Percentiles rank a stretch among this genome's conserved stretches.
Conservation (phyloP, 2,329 filamentous ascomycete species). For the Periconia digitata region DNA sequence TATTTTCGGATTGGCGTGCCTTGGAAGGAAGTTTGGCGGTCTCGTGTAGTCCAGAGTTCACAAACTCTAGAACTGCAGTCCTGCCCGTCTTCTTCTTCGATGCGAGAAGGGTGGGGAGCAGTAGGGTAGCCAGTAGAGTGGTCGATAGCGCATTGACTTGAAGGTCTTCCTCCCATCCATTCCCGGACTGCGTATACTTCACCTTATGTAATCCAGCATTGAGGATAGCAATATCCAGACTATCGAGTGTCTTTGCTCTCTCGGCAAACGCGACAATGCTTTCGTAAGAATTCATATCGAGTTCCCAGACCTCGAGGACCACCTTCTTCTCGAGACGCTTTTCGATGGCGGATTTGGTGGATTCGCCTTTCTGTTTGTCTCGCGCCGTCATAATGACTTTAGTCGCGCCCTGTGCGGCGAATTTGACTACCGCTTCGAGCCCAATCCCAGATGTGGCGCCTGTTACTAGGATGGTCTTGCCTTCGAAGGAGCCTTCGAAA, state of each 20-base stretch:
- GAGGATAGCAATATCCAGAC: slow-evolving; percentile 42
- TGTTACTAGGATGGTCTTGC: slow-evolving; percentile 50
- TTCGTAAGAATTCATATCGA: slow-evolving; percentile 40
- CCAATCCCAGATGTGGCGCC: slow-evolving; percentile 46
- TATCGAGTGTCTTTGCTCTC: slow-evolving; percentile 28
- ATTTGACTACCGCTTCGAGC: slow-evolving; percentile 40
- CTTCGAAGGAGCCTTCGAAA: slow-evolving; percentile 33
- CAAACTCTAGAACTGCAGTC: slow-evolving; percentile 34
- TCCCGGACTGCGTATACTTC: slow-evolving; percentile 22
- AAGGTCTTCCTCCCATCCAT: slow-evolving; percentile 50
- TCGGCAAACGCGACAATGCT: slow-evolving; percentile 36
- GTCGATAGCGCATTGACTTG: slow-evolving; percentile 63
- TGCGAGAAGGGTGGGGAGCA: slow-evolving; percentile 45
- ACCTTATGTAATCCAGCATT: slow-evolving; percentile 42
- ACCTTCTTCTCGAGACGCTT: slow-evolving; percentile 23
- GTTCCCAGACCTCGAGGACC: slow-evolving; percentile 40
- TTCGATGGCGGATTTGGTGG: slow-evolving; percentile 33
- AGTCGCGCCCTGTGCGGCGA: slow-evolving; percentile 37
- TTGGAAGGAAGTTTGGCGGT: slow-evolving; percentile 26
- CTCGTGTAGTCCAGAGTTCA: slow-evolving; percentile 35
- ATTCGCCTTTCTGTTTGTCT: slow-evolving; percentile 38
- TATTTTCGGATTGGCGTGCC: slow-evolving; percentile 19
- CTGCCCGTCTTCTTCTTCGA: slow-evolving; percentile 23
- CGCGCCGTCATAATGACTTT: slow-evolving; percentile 45
- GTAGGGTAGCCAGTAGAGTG: slow-evolving; percentile 54